Percentiles rank a stretch among this genome's conserved stretches.
These are phyloP conservation scores for Erysiphe neolycopersici DNA, from an alignment of 2,329 filamentous ascomycete species.

Conservation along the genomic window DNA sequence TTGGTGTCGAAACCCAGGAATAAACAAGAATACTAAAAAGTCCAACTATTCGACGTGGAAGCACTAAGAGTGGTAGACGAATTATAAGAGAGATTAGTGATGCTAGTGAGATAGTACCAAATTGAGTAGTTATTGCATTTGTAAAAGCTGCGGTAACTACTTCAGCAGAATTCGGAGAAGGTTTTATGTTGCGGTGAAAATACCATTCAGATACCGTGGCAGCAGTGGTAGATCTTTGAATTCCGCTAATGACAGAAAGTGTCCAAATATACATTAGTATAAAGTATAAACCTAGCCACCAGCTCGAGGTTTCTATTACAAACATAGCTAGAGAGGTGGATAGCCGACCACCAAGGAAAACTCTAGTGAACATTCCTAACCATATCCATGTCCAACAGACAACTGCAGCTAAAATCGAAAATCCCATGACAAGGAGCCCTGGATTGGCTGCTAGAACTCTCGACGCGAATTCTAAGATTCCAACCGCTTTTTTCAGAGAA, in stretches of 20 bases:
- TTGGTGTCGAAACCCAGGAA: constrained; percentile 59
- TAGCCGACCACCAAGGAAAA: constrained; percentile 82
- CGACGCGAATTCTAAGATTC: constrained; percentile 78
- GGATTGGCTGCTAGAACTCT: constrained; percentile 67
- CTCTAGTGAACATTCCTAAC: constrained; percentile 86
- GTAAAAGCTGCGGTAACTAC: constrained; percentile 60
- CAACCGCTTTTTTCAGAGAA: constrained; percentile 57
- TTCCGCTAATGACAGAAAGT: constrained; percentile 57
- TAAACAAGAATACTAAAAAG: constrained; percentile 46
- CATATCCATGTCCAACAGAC: constrained; percentile 87
- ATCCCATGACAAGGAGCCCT: constrained; percentile 58
- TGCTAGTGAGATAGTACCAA: constrained; percentile 76
- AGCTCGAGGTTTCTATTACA: constrained; percentile 65
- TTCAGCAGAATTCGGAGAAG: constrained; percentile 48
- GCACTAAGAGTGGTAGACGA: constrained; percentile 57
- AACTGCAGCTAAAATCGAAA: constrained; percentile 46
- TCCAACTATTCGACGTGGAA: constrained; percentile 40
- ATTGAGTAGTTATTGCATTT: constrained; percentile 64
- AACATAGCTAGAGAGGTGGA: constrained; percentile 35
- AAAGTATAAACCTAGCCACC: constrained; percentile 88
- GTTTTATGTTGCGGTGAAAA: constrained; percentile 61
- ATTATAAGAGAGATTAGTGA: constrained; percentile 59
- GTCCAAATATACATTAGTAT: constrained; percentile 92
- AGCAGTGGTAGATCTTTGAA: constrained; percentile 76
- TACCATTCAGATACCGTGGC: constrained; percentile 98